phyloP scores from a whole-genome alignment of 177 flowering plant species.

The Tripterygium wilfordii region DNA sequence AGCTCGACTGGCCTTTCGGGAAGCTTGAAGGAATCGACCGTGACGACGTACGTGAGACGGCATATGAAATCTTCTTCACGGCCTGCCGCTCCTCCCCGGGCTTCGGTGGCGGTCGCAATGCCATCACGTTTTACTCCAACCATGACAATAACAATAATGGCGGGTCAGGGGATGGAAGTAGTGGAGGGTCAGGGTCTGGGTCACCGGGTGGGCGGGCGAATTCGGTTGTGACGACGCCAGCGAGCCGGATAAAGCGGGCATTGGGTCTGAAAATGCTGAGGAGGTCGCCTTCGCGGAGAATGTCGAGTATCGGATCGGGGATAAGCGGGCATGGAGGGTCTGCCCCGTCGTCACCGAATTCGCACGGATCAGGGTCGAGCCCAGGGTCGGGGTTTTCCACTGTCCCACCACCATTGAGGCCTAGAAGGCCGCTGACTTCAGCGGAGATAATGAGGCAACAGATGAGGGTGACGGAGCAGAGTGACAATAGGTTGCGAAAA shows the following conservation, averaged over 20 bases:
- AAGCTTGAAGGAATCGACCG: conserved; percentile 47
- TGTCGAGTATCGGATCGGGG: conserved; percentile 12
- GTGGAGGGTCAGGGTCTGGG: conserved; percentile 23
- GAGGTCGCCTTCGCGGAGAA: conserved; percentile 48
- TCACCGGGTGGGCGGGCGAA: conserved; percentile 22
- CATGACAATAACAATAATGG: conserved; percentile 15
- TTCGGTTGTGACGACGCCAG: conserved; percentile 58
- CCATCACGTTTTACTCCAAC: conserved; percentile 42
- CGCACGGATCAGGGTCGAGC: not conserved
- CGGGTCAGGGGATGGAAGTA: conserved; percentile 9
- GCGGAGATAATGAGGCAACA: conserved; percentile 95
- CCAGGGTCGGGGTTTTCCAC: conserved; percentile 11
- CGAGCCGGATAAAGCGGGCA: conserved; percentile 64
- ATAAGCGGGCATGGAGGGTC: conserved; percentile 15
- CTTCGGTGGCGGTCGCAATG: conserved; percentile 76
- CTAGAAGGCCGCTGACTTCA: conserved; percentile 72
- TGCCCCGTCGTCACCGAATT: conserved; percentile 23
- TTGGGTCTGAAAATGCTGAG: conserved; percentile 62
- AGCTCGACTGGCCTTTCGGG: conserved; percentile 70
- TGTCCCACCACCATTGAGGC: conserved; percentile 25
- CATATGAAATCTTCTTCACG: conserved; percentile 90
- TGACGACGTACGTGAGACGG: conserved; percentile 69
- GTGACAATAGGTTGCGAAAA: conserved; percentile 72
- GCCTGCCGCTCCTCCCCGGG: conserved; percentile 89
- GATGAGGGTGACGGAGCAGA: conserved; percentile 89